These are phyloP conservation scores for Aureoboletus auriporus DNA, from an alignment of 768 basidiomycete genomes.

Conservation along the genomic window DNA sequence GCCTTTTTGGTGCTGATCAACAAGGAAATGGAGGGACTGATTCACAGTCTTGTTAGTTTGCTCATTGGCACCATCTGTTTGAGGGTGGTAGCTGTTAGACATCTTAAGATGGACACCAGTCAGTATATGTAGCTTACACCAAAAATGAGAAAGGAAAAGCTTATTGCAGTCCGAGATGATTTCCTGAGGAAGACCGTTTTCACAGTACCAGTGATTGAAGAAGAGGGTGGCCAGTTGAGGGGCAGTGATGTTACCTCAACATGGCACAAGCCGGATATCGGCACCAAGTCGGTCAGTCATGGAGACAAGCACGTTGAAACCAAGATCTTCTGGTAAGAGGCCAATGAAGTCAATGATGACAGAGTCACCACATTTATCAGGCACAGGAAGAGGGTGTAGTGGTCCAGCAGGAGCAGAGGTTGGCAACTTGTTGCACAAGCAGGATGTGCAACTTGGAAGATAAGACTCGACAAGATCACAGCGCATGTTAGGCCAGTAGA, in stretches of 20 bases:
- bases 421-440: slow-evolving; percentile 34
- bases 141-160: no score
- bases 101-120: no score
- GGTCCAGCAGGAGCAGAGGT: slow-evolving; percentile 20
- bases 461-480: neutral
- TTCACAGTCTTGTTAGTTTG: neutral
- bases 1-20: neutral
- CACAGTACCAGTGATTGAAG: no score
- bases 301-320: slow-evolving; percentile 18
- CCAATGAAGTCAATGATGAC: no score
- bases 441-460: slow-evolving; percentile 23
- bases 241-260: slow-evolving; percentile 3
- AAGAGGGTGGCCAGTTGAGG: no score
- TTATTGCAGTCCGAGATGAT: no score
- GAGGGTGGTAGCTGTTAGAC: neutral
- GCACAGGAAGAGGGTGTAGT: slow-evolving; percentile 13
- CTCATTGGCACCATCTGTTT: neutral
- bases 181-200: no score
- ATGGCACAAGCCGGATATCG: slow-evolving; percentile 4
- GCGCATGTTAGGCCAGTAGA: slow-evolving; percentile 18
- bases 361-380: no score
- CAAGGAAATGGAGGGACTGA: neutral
- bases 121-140: no score
- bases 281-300: neutral
- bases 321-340: slow-evolving; percentile 28